Evolutionary conservation across 495 filamentous ascomycete genomes (phyloP).

Genomic region (Penicillium goetzii): DNA sequence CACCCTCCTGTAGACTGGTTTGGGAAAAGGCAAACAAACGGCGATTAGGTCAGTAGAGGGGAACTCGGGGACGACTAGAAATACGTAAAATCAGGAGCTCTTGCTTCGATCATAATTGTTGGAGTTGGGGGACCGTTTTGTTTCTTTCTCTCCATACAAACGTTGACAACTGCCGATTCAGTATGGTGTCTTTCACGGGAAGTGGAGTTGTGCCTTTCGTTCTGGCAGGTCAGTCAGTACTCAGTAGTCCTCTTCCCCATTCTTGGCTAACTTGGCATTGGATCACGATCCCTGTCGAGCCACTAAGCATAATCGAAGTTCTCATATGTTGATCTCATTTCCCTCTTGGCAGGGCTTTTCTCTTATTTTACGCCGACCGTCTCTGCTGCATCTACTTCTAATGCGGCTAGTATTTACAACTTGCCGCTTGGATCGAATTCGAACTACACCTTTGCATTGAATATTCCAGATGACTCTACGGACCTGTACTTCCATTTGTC

Average conservation of each 20-base stretch:
- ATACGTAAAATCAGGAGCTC: not conserved
- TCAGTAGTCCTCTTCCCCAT: too few species aligned
- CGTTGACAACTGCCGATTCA: not conserved
- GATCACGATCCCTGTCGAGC: not conserved
- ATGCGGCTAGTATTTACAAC: conserved; percentile 15
- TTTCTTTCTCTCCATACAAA: not conserved
- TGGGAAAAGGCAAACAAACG: not conserved
- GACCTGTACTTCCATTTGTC: conserved; percentile 55
- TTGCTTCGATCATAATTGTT: not conserved
- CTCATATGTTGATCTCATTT: not conserved
- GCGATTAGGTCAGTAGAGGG: not conserved
- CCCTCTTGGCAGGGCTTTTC: not conserved
- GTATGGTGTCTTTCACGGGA: conserved; percentile 1
- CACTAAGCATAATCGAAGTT: not conserved
- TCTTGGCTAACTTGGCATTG: conserved; percentile 4
- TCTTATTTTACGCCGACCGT: not conserved
- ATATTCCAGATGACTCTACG: conserved; percentile 41
- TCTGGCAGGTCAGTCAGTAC: conserved; percentile 6
- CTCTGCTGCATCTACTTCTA: not conserved
- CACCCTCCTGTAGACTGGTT: not conserved
- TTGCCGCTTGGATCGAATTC: conserved; percentile 4
- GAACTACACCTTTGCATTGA: conserved; percentile 52
- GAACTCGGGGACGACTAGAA: not conserved
- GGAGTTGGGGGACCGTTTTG: not conserved
- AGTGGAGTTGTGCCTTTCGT: not conserved